Percentiles rank a stretch among this genome's conserved stretches.
Evolutionary conservation across 2,329 filamentous ascomycete genomes (phyloP).

Genomic region (Cladosporium sp.): DNA sequence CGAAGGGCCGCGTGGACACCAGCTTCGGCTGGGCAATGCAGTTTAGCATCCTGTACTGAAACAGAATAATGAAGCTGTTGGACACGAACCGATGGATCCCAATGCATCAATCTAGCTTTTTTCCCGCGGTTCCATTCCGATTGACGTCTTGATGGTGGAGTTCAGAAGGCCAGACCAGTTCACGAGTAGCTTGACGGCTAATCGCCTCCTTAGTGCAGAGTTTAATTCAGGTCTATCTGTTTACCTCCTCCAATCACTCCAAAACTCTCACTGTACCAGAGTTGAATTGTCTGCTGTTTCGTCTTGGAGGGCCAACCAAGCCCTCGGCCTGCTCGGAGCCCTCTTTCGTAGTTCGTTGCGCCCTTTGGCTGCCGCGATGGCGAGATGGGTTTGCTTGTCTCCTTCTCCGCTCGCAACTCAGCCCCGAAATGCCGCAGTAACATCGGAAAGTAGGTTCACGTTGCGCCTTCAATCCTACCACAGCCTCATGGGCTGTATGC

Average conservation of each 20-base stretch:
- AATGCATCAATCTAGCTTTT: too few relatives aligned
- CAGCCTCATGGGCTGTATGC: not conserved
- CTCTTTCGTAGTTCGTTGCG: not conserved
- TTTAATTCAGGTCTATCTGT: not conserved
- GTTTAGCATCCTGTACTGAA: too few relatives aligned
- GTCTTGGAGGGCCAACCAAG: not conserved
- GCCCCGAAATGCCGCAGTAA: not conserved
- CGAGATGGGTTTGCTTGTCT: not conserved
- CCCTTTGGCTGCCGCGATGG: not conserved
- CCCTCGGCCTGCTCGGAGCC: not conserved
- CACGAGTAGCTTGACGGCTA: constrained; percentile 3
- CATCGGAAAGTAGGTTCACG: not conserved
- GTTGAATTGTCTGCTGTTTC: too few relatives aligned
- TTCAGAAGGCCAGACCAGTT: not conserved
- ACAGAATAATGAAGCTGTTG: too few relatives aligned
- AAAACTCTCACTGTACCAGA: too few relatives aligned
- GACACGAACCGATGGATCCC: constrained; percentile 1
- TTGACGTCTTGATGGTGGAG: too few relatives aligned
- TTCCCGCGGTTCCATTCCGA: not conserved
- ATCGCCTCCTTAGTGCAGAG: constrained; percentile 4
- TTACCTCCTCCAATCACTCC: too few relatives aligned
- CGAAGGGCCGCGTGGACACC: not conserved
- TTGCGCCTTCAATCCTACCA: constrained; percentile 1
- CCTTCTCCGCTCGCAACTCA: not conserved
- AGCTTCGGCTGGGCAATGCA: not conserved